phyloP scores from a whole-genome alignment of 139 green algal genomes.

The Picocystis salinarum region DNA sequence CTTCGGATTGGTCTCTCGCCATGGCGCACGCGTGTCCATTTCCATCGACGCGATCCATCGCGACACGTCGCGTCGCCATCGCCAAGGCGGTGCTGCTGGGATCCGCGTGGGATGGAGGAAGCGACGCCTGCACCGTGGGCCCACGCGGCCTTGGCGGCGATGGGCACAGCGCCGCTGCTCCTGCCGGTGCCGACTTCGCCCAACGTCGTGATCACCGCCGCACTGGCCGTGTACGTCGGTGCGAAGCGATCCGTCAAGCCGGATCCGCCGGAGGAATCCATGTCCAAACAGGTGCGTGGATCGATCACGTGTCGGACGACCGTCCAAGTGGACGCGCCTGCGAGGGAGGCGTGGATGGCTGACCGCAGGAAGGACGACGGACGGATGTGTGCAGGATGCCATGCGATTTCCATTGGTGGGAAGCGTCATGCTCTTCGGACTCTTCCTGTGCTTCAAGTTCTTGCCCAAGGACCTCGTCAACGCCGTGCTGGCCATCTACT shows the following conservation, averaged over 20 bases:
- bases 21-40: too few relatives aligned
- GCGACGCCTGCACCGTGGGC: too few relatives aligned
- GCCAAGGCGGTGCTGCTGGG: too few relatives aligned
- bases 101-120: too few relatives aligned
- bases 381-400: constrained; percentile 45
- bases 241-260: constrained; percentile 60
- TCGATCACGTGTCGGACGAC: constrained; percentile 1
- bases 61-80: too few relatives aligned
- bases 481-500: constrained; percentile 54
- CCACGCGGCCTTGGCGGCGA: too few relatives aligned
- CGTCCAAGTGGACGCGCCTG: too few relatives aligned
- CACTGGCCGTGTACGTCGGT: constrained; percentile 61
- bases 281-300: constrained; percentile 42
- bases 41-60: too few relatives aligned
- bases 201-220: constrained; percentile 66
- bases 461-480: constrained; percentile 74
- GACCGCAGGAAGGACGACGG: too few relatives aligned
- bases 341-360: too few relatives aligned
- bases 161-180: constrained; percentile 19
- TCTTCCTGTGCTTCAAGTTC: constrained; percentile 93
- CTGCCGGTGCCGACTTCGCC: constrained; percentile 40
- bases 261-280: constrained; percentile 39
- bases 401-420: constrained; percentile 88
- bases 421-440: constrained; percentile 68
- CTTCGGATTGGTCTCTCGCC: too few relatives aligned